phyloP scores from a whole-genome alignment of 208 protist genomes.

The Leishmania lainsoni region DNA sequence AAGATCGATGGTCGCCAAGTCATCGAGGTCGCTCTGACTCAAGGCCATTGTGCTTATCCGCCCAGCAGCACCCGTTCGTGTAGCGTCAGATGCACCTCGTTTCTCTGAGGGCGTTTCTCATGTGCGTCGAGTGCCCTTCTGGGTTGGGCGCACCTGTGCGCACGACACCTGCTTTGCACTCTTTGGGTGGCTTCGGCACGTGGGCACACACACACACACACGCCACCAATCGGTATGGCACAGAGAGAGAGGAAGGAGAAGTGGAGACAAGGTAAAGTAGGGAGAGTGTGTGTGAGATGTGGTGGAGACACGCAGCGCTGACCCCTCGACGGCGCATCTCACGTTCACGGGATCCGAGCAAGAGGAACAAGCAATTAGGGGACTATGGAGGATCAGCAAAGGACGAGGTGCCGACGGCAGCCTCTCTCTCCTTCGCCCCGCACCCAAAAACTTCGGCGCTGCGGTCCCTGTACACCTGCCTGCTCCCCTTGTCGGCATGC shows the following conservation, averaged over 20 bases:
- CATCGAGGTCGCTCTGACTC: constrained; percentile 53
- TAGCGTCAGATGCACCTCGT: not conserved
- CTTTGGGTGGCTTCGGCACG: not conserved
- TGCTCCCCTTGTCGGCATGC: not conserved
- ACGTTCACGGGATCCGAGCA: too few relatives aligned
- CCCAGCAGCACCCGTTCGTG: not conserved
- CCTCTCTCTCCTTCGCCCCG: not conserved
- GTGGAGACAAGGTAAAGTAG: not conserved
- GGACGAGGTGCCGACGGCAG: not conserved
- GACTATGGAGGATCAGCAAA: not conserved
- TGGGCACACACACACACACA: not conserved
- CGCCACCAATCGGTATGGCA: not conserved
- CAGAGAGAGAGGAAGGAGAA: not conserved
- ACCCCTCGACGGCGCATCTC: not conserved
- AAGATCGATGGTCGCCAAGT: constrained; percentile 63
- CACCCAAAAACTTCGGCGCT: not conserved
- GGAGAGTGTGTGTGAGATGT: not conserved
- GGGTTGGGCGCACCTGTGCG: not conserved
- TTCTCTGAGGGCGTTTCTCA: not conserved
- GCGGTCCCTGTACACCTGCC: not conserved
- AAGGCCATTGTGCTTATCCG: constrained; percentile 9
- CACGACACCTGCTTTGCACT: not conserved
- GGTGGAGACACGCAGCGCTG: not conserved
- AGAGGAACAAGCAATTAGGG: not conserved
- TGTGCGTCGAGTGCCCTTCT: not conserved